phyloP scores from a whole-genome alignment of 805 yeast genomes.

The Wickerhamiella occidentalis region DNA sequence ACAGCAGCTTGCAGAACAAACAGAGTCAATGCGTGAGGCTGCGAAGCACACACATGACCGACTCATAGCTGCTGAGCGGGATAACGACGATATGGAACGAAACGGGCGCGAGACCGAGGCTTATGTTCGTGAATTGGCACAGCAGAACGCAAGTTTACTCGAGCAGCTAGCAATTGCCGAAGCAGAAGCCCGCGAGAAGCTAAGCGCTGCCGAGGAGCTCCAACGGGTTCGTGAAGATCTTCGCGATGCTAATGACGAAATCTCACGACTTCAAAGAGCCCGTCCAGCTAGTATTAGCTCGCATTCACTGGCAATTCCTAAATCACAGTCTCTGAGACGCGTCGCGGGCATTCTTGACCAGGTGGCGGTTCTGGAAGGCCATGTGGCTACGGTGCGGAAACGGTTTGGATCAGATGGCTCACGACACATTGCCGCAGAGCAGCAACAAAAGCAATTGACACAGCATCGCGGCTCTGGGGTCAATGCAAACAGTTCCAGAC shows the following conservation, averaged over 20 bases:
- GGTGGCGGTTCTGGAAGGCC: slow-evolving; percentile 21
- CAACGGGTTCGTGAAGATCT: slow-evolving; percentile 28
- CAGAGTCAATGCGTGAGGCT: slow-evolving; percentile 23
- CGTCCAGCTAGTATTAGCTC: background rate
- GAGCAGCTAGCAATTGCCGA: slow-evolving; percentile 30
- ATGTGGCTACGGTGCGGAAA: slow-evolving; percentile 20
- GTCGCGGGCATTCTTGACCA: slow-evolving; percentile 26
- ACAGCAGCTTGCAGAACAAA: slow-evolving; percentile 3
- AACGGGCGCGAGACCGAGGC: slow-evolving; percentile 30
- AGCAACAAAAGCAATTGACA: background rate
- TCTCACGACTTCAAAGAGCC: slow-evolving; percentile 5
- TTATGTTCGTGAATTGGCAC: slow-evolving; percentile 29
- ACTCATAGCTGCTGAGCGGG: slow-evolving; percentile 33
- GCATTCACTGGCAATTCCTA: background rate
- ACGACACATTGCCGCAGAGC: background rate
- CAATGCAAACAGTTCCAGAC: background rate
- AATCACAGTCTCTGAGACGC: slow-evolving; percentile 21
- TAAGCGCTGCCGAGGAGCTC: slow-evolving; percentile 17
- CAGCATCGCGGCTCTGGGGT: background rate
- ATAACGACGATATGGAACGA: slow-evolving; percentile 36
- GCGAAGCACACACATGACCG: slow-evolving; percentile 25
- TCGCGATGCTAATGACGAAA: slow-evolving; percentile 27
- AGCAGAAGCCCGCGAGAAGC: slow-evolving; percentile 27
- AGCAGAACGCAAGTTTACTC: slow-evolving; percentile 28
- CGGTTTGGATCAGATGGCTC: slow-evolving; percentile 6